Percentiles rank a stretch among this genome's conserved stretches.
Evolutionary conservation across 108 stramenopile genomes (phyloP).

Genomic region (Mediolabrus comicus): DNA sequence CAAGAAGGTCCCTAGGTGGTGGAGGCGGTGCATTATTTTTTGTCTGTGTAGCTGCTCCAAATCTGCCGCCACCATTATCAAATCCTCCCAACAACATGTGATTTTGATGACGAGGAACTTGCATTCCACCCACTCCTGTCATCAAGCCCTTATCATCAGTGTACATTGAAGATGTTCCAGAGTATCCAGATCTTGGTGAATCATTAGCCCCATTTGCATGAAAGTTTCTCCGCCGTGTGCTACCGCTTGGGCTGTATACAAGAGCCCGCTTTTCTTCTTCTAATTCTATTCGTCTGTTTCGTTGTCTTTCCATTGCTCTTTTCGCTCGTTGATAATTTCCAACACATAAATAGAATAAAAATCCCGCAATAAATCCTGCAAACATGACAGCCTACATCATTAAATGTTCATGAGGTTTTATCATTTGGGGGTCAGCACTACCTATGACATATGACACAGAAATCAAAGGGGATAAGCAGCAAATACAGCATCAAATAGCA

Average conservation of each 20-base stretch:
- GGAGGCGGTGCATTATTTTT: background rate
- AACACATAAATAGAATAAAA: slow-evolving; percentile 77
- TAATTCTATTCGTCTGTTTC: slow-evolving; percentile 56
- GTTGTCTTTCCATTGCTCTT: slow-evolving; percentile 76
- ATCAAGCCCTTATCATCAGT: slow-evolving; percentile 48
- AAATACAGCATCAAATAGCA: background rate
- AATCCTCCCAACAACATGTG: slow-evolving; percentile 43
- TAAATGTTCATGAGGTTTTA: background rate
- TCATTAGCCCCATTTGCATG: slow-evolving; percentile 18
- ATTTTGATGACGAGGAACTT: slow-evolving; percentile 21
- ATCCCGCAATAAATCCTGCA: slow-evolving; percentile 71
- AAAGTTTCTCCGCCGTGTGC: slow-evolving; percentile 16
- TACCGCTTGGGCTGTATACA: slow-evolving; percentile 26
- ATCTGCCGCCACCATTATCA: slow-evolving; percentile 5
- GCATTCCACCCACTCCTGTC: slow-evolving; percentile 32
- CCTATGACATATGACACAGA: background rate
- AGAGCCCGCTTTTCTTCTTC: slow-evolving; percentile 46
- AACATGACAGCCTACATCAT: slow-evolving; percentile 20
- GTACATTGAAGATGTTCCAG: slow-evolving; percentile 44
- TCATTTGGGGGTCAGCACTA: background rate
- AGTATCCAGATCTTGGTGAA: slow-evolving; percentile 41
- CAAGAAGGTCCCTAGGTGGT: slow-evolving; percentile 31
- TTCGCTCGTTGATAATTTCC: slow-evolving; percentile 87
- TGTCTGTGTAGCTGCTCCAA: background rate
- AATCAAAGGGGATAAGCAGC: background rate